phyloP scores from a whole-genome alignment of 75 land plant species.

The Pinus albicaulis region DNA sequence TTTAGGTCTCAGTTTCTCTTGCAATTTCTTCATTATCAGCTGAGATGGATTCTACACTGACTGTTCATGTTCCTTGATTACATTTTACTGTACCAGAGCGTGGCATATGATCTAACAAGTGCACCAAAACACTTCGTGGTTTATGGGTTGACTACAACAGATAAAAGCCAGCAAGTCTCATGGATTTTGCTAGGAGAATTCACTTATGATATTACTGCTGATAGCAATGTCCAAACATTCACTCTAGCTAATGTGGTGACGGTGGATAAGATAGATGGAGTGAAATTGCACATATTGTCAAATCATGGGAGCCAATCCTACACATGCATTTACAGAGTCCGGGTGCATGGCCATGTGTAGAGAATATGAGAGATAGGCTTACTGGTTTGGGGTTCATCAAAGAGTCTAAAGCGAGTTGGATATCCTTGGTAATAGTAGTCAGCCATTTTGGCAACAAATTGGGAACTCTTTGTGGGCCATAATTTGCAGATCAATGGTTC shows the following conservation, averaged over 20 bases:
- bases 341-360: slow-evolving; percentile 83
- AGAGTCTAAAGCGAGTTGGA: no score
- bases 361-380: background rate
- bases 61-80: background rate
- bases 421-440: no score
- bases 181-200: slow-evolving; percentile 65
- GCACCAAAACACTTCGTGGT: slow-evolving; percentile 81
- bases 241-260: slow-evolving; percentile 24
- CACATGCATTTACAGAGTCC: slow-evolving; percentile 87
- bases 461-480: no score
- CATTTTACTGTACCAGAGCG: slow-evolving; percentile 47
- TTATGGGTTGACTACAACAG: slow-evolving; percentile 58
- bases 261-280: slow-evolving; percentile 42
- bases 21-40: no score
- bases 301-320: slow-evolving; percentile 81
- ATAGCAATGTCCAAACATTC: slow-evolving; percentile 71
- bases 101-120: slow-evolving; percentile 76
- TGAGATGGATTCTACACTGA: background rate
- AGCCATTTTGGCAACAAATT: no score
- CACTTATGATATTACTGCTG: slow-evolving; percentile 62
- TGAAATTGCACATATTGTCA: slow-evolving; percentile 72
- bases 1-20: background rate
- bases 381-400: no score
- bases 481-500: no score
- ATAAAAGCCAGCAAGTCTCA: slow-evolving; percentile 21